Evolutionary conservation across 2,329 filamentous ascomycete species (phyloP).

Genomic region (Trichophyton simii): DNA sequence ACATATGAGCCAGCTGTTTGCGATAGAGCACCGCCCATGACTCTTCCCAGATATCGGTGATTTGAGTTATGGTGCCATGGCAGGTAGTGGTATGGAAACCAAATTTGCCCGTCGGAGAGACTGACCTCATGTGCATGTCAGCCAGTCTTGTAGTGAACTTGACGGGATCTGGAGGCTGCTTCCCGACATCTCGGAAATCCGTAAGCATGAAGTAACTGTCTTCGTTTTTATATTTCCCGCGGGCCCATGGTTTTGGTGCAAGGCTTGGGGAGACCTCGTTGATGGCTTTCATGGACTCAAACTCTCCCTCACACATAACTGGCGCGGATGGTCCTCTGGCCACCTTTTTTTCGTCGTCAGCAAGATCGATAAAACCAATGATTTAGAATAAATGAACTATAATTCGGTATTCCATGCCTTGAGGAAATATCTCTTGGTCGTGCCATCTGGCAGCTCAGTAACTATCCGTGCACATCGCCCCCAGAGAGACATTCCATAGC

Average conservation of each 20-base stretch:
- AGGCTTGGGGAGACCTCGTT: conserved; percentile 10
- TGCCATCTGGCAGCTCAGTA: conserved; percentile 2
- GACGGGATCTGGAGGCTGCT: conserved; percentile 13
- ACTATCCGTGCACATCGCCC: conserved; percentile 6
- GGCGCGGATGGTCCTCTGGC: not conserved
- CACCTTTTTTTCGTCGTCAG: not conserved
- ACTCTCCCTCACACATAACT: conserved; percentile 14
- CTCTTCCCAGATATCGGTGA: conserved; percentile 12
- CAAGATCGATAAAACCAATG: too few species aligned
- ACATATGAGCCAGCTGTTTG: conserved; percentile 13
- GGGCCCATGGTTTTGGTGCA: conserved; percentile 11
- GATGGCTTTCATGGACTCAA: conserved; percentile 12
- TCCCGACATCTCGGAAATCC: conserved; percentile 14
- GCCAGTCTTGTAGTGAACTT: conserved; percentile 14
- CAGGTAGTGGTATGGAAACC: conserved; percentile 20
- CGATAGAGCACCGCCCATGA: conserved; percentile 17
- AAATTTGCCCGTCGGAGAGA: conserved; percentile 20
- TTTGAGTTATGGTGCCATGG: conserved; percentile 12
- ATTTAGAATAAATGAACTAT: too few species aligned
- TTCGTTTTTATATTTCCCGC: conserved; percentile 11
- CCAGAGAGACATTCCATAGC: conserved; percentile 10
- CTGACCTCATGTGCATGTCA: conserved; percentile 15
- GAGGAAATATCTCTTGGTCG: conserved; percentile 8
- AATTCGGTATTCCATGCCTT: conserved; percentile 1
- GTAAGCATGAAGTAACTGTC: conserved; percentile 16